These are phyloP conservation scores for Gossypium longicalyx DNA, from an alignment of 345 rosid genomes.

Conservation along the genomic window DNA sequence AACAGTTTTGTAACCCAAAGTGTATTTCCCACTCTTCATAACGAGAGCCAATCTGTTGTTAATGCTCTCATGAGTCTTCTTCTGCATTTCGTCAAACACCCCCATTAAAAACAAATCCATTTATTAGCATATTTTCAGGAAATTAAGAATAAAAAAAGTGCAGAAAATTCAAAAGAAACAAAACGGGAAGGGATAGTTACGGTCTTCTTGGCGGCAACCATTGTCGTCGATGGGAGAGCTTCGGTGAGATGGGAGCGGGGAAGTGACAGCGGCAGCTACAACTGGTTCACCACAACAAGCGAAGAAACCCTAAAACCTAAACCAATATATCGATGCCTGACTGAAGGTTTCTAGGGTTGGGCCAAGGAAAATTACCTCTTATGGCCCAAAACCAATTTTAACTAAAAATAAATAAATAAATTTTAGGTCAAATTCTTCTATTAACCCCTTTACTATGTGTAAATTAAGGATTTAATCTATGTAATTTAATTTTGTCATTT, in stretches of 20 bases:
- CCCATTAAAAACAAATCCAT: neutral
- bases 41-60: constrained; percentile 54
- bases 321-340: neutral
- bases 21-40: constrained; percentile 55
- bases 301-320: neutral
- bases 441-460: too few relatives aligned
- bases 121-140: neutral
- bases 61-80: constrained; percentile 65
- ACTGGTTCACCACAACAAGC: neutral
- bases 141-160: neutral
- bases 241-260: neutral
- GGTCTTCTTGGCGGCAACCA: constrained; percentile 65
- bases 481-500: too few relatives aligned
- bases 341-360: neutral
- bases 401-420: neutral
- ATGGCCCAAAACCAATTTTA: neutral
- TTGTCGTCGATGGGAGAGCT: constrained; percentile 21
- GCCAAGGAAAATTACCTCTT: neutral
- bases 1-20: constrained; percentile 55
- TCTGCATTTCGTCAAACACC: constrained; percentile 25
- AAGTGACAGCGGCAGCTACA: neutral
- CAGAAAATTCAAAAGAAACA: neutral
- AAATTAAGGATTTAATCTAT: too few relatives aligned
- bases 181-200: constrained; percentile 20
- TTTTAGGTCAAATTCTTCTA: too few relatives aligned